Base-by-base conservation (phyloP, 176 grass and related monocot species). In the Juncus inflexus region DNA sequence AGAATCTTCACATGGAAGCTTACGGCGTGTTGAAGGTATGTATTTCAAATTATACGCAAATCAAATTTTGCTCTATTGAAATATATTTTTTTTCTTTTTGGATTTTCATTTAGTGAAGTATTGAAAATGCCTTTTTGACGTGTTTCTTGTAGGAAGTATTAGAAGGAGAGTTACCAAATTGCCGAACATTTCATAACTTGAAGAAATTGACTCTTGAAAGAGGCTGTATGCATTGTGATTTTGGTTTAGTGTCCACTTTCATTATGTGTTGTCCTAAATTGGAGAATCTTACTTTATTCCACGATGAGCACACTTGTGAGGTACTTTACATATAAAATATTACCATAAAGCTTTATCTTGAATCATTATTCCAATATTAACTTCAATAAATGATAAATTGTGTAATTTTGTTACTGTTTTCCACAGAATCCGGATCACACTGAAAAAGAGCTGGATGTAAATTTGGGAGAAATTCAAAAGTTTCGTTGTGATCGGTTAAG, bases 251-350 rank as follows among this genome's bases (percentile, higher is more conserved):
- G 10, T 7, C n/a, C 16, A 14, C 15, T 65, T 65, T 40, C 62
- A 10, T 47, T 15, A 7, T 9, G 6, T 6, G 42, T 45, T 8
- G 40, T 15, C 62, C 62, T 65, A 65, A 66, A 51, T 66, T 52
- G 64, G 42, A 66, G 64, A 50, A 42, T n/a, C 62, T 64, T 42
- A 64, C 38, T 64, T 16, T 64, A 39, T 12, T 0, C 14, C 60
- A 62, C 9, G 12, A 12, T 52, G 49, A 52, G 49, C 9, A 52
- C 7, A 12, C 7, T 52, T 52, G 49, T 52, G 9, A 52, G 49
- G 49, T 52, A 52, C 19, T 28, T 28, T 28, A 28, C 19, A 28
- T 28, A 28, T 28, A 28, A 28, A 28, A 28, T 28, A 28, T 28
- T 28, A 28, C 19, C 19, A 28, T 28, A 28, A 28, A 28, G 19